These are phyloP conservation scores for Coniferiporia weirii DNA, from an alignment of 1,284 basidiomycete species.

Conservation along the genomic window DNA sequence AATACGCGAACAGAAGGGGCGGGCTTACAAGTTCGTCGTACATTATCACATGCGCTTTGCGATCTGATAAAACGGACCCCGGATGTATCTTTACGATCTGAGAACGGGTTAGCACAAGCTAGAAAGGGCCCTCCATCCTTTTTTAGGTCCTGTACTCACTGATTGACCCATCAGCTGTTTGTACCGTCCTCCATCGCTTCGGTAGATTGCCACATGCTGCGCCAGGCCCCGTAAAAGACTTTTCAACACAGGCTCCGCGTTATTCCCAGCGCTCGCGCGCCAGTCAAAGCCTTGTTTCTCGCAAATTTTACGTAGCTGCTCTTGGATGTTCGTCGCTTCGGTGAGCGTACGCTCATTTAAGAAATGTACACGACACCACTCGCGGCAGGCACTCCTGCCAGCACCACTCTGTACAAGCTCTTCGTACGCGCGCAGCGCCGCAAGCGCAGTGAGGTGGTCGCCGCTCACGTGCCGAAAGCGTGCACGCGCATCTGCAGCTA, in stretches of 20 bases:
- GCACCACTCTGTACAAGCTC: conserved; percentile 35
- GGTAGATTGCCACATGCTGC: conserved; percentile 78
- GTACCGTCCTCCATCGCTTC: conserved; percentile 75
- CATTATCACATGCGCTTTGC: conserved; percentile 78
- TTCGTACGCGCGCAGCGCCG: conserved; percentile 78
- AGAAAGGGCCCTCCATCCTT: not conserved
- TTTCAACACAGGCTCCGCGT: conserved; percentile 57
- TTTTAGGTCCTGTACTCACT: conserved; percentile 39
- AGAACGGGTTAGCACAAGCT: conserved; percentile 12
- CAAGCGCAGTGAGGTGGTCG: conserved; percentile 88
- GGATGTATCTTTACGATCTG: conserved; percentile 88
- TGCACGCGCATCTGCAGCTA: conserved; percentile 58
- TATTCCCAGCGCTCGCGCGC: conserved; percentile 49
- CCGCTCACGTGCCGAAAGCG: conserved; percentile 84
- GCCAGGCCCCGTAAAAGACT: conserved; percentile 73
- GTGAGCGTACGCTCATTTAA: conserved; percentile 82
- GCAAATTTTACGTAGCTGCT: conserved; percentile 74
- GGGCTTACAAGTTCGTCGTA: conserved; percentile 83
- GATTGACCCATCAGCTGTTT: conserved; percentile 76
- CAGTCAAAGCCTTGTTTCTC: conserved; percentile 57
- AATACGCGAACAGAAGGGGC: not conserved
- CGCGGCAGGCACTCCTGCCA: conserved; percentile 33
- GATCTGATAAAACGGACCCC: conserved; percentile 71
- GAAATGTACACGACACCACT: conserved; percentile 82
- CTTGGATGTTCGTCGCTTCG: conserved; percentile 80